Conservation (phyloP, 23 red algal species). For the Gracilaria caudata region DNA sequence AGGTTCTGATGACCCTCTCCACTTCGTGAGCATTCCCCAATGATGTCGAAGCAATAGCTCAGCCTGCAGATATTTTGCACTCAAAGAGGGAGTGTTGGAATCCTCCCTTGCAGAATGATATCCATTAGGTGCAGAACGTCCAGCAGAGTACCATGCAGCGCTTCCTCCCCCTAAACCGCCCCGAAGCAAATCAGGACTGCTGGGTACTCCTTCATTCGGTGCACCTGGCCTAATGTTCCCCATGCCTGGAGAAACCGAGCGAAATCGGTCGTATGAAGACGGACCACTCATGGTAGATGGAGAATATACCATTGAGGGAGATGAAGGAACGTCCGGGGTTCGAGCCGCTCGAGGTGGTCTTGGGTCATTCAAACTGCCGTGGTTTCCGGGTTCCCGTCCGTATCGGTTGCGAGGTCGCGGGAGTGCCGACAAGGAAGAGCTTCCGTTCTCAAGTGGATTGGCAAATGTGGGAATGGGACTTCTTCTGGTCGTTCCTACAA, state of each 20-base stretch:
- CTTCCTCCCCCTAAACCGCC: slow-evolving; percentile 20
- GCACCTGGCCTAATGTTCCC: slow-evolving; percentile 7
- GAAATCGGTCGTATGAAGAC: slow-evolving; percentile 45
- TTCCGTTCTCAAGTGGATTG: slow-evolving; percentile 25
- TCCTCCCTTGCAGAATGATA: slow-evolving; percentile 37
- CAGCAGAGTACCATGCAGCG: slow-evolving; percentile 26
- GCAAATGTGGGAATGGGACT: slow-evolving; percentile 22
- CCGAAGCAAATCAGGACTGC: slow-evolving; percentile 3
- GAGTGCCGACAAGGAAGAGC: slow-evolving; percentile 30
- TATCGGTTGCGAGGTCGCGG: slow-evolving; percentile 4
- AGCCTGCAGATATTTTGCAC: slow-evolving; percentile 12
- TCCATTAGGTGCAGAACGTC: slow-evolving; percentile 22
- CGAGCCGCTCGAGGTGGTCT: slow-evolving; percentile 1
- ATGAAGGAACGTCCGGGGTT: slow-evolving; percentile 34
- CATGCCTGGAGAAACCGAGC: slow-evolving; percentile 51
- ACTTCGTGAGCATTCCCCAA: slow-evolving; percentile 48
- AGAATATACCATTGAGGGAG: slow-evolving; percentile 52
- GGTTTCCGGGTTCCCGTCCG: slow-evolving; percentile 2
- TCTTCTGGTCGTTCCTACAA: background rate
- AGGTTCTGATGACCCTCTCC: slow-evolving; percentile 35
- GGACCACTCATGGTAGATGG: slow-evolving; percentile 36
- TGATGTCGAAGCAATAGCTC: slow-evolving; percentile 40
- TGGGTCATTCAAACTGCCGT: slow-evolving; percentile 8
- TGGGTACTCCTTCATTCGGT: background rate
- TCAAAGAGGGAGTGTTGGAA: slow-evolving; percentile 4